These are phyloP conservation scores for Gentiana straminea DNA, from an alignment of 257 asterid genomes.

Conservation along the genomic window DNA sequence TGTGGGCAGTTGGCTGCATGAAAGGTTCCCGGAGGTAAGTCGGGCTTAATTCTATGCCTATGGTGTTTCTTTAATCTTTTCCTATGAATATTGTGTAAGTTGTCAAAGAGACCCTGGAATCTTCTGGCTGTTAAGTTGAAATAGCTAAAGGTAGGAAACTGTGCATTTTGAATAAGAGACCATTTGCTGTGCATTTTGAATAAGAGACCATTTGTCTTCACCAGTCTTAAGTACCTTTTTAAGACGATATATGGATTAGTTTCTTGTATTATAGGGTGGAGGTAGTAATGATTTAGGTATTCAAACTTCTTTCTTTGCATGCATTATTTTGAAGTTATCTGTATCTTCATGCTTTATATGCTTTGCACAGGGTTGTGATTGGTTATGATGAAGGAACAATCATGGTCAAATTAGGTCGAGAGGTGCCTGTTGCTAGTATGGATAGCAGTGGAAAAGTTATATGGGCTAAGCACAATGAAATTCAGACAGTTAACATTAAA, in stretches of 20 bases:
- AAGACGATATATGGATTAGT: conserved; percentile 15
- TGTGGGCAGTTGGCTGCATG: conserved; percentile 92
- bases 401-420: conserved; percentile 97
- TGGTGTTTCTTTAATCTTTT: conserved; percentile 12
- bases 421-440: conserved; percentile 93
- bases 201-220: no score
- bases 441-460: conserved; percentile 88
- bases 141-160: conserved; percentile 5
- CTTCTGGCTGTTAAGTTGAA: background rate
- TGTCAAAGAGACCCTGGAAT: background rate
- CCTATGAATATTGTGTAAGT: conserved; percentile 8
- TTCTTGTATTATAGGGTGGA: background rate
- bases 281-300: no score
- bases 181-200: background rate
- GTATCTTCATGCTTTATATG: conserved; percentile 30
- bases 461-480: conserved; percentile 94
- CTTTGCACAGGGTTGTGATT: conserved; percentile 66
- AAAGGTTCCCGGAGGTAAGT: conserved; percentile 88
- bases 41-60: conserved; percentile 5
- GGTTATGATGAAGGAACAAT: conserved; percentile 99
- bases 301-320: no score
- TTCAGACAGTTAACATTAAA: conserved; percentile 85
- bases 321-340: background rate
- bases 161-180: background rate
- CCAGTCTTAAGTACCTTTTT: conserved; percentile 43